phyloP scores from a whole-genome alignment of 345 rosid species.

The Pistacia integerrima region DNA sequence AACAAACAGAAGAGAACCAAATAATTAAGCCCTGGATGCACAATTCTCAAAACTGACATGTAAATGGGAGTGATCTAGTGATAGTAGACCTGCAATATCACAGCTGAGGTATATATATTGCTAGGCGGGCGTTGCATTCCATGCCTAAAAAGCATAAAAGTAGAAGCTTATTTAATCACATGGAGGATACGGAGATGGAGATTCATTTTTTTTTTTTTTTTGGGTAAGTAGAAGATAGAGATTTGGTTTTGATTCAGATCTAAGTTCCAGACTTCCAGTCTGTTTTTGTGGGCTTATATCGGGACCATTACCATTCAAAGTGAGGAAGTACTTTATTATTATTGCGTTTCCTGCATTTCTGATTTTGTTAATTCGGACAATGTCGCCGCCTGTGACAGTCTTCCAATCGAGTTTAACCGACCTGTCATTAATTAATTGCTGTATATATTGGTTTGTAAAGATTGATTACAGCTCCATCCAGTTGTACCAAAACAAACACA shows the following conservation, averaged over 20 bases:
- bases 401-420: background rate
- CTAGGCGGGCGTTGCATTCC: background rate
- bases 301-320: background rate
- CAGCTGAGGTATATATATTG: background rate
- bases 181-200: background rate
- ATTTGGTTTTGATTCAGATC: background rate
- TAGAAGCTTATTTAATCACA: too few species aligned
- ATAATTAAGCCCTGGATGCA: background rate
- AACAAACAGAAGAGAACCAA: background rate
- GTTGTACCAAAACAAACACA: background rate
- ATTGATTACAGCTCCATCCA: too few species aligned
- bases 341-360: too few species aligned
- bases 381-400: background rate
- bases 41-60: slow-evolving; percentile 2
- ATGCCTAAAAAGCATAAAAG: background rate
- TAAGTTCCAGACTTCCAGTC: background rate
- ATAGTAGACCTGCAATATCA: background rate
- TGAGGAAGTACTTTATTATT: background rate
- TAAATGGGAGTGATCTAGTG: background rate
- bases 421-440: background rate
- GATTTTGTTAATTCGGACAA: background rate
- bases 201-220: background rate
- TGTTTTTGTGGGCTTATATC: background rate
- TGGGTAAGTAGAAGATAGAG: background rate
- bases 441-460: too few species aligned